Percentiles rank a stretch among this genome's conserved stretches.
Evolutionary conservation across 2,329 filamentous ascomycete species (phyloP).

Genomic region (Scopulariopsis brevicaulis): DNA sequence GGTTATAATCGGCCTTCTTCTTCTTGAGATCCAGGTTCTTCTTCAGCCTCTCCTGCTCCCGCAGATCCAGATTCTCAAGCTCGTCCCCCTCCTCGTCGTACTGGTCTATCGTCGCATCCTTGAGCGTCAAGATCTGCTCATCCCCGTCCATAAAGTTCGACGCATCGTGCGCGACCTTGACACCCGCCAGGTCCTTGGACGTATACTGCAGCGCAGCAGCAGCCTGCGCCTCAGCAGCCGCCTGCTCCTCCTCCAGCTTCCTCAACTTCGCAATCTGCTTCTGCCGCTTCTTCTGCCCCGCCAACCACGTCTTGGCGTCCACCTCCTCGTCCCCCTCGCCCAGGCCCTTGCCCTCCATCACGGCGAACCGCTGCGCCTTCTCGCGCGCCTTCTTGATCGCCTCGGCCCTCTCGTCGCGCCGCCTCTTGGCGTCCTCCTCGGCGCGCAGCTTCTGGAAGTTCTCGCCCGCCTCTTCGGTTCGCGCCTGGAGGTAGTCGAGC

Average conservation of each 20-base stretch:
- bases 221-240: conserved; percentile 58
- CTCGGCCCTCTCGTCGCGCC: conserved; percentile 68
- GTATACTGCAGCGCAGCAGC: conserved; percentile 62
- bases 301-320: conserved; percentile 79
- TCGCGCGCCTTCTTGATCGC: conserved; percentile 84
- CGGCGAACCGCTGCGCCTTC: conserved; percentile 60
- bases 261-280: conserved; percentile 77
- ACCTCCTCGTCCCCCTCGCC: conserved; percentile 54
- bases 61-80: conserved; percentile 64
- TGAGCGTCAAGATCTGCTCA: conserved; percentile 88
- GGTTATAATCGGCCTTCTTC: conserved; percentile 81
- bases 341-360: conserved; percentile 72
- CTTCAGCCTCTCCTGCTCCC: conserved; percentile 59
- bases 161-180: conserved; percentile 85
- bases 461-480: conserved; percentile 59
- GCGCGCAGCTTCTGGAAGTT: conserved; percentile 58
- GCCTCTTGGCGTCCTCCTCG: conserved; percentile 65
- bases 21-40: conserved; percentile 82
- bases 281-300: conserved; percentile 83
- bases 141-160: conserved; percentile 69
- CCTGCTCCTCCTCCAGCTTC: conserved; percentile 63
- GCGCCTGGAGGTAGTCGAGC: conserved; percentile 74
- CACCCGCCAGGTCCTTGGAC: conserved; percentile 73
- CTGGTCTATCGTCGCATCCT: conserved; percentile 77
- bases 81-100: conserved; percentile 85